Base-by-base conservation (phyloP, 1,284 basidiomycete species). In the Cryptococcus jaspeensis region DNA sequence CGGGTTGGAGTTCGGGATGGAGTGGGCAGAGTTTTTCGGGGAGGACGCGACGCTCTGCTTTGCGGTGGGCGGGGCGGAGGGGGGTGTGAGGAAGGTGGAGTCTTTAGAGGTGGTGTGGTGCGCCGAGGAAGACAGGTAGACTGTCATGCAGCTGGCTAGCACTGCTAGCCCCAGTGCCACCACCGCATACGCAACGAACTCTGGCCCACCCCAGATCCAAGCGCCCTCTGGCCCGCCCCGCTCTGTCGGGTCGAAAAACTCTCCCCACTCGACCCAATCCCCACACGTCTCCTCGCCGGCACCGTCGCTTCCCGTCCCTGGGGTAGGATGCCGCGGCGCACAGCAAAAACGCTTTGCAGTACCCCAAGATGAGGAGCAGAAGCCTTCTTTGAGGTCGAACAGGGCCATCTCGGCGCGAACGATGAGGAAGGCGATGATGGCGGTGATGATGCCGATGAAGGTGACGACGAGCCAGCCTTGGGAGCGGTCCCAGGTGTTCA, bases 311-410 rank as follows among this genome's bases (percentile, higher is more conserved):
- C 28, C 28, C 28, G 28, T 9, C 23, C 55, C 41, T 44, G 62
- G 67, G 55, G 50, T 51, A 43, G 59, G 64, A 43, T 64, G 62
- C n/a, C 64, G 60, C 0, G 73, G 67, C 1, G 72, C 82, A 72
- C 92, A 95, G 73, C 93, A 97, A 75, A 92, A 91, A 2, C 86
- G 81, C 68, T 85, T 87, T 1, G 92, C 85, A 55, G 84, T 87
- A 77, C 84, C 87, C 87, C 88, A 89, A 2, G 81, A 81, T 0
- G 77, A 74, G 1, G 72, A 69, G 75, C 94, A 98, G 73, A 89
- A 92, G 0, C 95, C 95, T 54, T 92, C 90, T 76, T 98, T 98
- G 63, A 89, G 74, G 73, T 96, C 92, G 69, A 97, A 98, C n/a
- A 98, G 80, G 81, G 87, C 87, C 72, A 91, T 89, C 71, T 99